Percentiles rank a stretch among this genome's conserved stretches.
Evolutionary conservation across 1,284 basidiomycete species (phyloP).

Genomic region (Ustilago bromivora): DNA sequence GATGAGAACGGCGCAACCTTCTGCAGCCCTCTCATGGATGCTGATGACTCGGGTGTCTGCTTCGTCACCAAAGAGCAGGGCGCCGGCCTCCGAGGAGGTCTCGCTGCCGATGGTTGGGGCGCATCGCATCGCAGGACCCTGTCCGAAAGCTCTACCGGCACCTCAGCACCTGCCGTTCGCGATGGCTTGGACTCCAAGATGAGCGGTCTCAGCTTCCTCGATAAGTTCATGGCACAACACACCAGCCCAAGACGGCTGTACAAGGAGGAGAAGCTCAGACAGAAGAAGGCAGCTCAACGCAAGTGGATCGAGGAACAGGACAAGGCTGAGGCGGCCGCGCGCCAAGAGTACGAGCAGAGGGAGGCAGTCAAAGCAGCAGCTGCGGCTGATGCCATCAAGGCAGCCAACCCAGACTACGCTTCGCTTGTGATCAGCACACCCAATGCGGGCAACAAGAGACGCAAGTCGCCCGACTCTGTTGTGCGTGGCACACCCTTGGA

Average conservation of each 20-base stretch:
- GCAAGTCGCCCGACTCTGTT: conserved; percentile 37
- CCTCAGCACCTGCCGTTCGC: conserved; percentile 22
- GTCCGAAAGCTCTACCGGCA: conserved; percentile 35
- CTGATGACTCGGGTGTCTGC: conserved; percentile 52
- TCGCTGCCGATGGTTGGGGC: conserved; percentile 43
- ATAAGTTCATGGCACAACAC: conserved; percentile 65
- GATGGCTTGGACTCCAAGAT: conserved; percentile 54
- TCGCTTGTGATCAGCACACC: conserved; percentile 44
- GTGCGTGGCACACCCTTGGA: conserved; percentile 35
- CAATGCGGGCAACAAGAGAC: conserved; percentile 22
- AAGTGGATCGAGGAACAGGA: conserved; percentile 31
- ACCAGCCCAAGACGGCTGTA: conserved; percentile 61
- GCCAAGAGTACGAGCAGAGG: conserved; percentile 32
- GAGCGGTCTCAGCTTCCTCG: conserved; percentile 62
- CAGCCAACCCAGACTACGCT: conserved; percentile 42
- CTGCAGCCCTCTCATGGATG: conserved; percentile 32
- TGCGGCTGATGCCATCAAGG: conserved; percentile 39
- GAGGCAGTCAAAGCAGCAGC: conserved; percentile 45
- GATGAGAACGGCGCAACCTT: conserved; percentile 44
- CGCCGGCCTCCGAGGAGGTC: conserved; percentile 22
- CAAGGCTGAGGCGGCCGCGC: conserved; percentile 40
- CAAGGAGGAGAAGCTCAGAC: conserved; percentile 59
- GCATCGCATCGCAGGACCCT: conserved; percentile 29
- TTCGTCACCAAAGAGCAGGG: conserved; percentile 21
- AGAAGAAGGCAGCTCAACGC: conserved; percentile 32